Conservation (phyloP, 164 flowering plant species). For the Aristolochia contorta region DNA sequence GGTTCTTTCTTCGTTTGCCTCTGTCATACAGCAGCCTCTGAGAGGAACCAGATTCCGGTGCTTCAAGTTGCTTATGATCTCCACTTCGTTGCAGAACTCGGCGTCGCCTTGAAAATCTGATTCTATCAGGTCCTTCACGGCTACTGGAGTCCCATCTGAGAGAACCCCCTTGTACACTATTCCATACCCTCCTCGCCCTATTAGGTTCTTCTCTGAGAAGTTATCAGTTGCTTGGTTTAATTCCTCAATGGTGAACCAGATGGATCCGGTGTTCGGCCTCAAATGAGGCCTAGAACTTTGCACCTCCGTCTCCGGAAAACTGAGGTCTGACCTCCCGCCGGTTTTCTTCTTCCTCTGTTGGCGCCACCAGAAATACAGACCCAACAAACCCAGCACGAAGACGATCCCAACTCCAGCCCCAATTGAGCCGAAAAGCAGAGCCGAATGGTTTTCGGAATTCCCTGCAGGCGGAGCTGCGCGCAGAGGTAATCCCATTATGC, state of each 20-base stretch:
- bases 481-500: conserved; percentile 38
- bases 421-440: conserved; percentile 25
- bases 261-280: conserved; percentile 51
- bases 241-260: conserved; percentile 51
- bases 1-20: conserved; percentile 16
- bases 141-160: conserved; percentile 47
- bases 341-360: conserved; percentile 12
- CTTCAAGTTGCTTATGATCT: conserved; percentile 62
- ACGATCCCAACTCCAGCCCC: conserved; percentile 42
- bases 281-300: conserved; percentile 22
- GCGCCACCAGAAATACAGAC: conserved; percentile 33
- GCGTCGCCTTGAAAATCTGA: conserved; percentile 48
- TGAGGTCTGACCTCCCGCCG: background rate
- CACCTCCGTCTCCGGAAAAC: conserved; percentile 17
- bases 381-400: conserved; percentile 22
- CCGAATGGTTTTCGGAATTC: conserved; percentile 5
- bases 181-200: conserved; percentile 65
- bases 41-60: conserved; percentile 64
- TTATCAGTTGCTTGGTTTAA: conserved; percentile 52
- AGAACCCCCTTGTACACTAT: conserved; percentile 56
- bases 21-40: conserved; percentile 53
- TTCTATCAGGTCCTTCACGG: conserved; percentile 54
- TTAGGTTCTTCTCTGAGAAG: conserved; percentile 50
- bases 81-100: conserved; percentile 67
- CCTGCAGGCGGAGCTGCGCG: background rate